phyloP scores from a whole-genome alignment of 1,284 basidiomycete species.

The Agroathelia rolfsii region DNA sequence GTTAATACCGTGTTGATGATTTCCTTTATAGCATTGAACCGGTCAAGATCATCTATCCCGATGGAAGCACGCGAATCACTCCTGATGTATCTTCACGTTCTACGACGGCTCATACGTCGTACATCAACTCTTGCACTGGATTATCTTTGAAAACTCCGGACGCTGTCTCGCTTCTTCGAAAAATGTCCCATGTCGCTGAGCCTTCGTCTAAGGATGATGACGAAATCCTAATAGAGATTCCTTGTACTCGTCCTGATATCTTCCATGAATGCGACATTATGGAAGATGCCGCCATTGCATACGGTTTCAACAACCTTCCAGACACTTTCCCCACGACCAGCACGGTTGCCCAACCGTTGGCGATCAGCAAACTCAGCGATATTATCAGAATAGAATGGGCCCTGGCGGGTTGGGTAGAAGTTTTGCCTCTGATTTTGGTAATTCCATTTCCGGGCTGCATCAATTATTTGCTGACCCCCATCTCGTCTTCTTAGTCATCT shows the following conservation, averaged over 20 bases:
- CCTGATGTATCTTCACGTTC: constrained; percentile 72
- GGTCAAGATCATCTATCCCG: constrained; percentile 71
- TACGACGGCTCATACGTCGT: constrained; percentile 75
- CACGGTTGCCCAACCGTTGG: constrained; percentile 88
- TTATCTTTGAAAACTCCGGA: constrained; percentile 57
- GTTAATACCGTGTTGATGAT: constrained; percentile 5
- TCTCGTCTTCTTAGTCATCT: constrained; percentile 58
- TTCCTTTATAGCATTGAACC: constrained; percentile 71
- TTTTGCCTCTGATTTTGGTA: constrained; percentile 88
- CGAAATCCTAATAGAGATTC: constrained; percentile 70
- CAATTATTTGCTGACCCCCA: constrained; percentile 3
- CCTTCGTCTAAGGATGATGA: constrained; percentile 38
- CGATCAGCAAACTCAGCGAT: constrained; percentile 87
- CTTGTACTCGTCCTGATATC: constrained; percentile 91
- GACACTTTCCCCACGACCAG: constrained; percentile 89
- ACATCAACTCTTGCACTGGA: constrained; percentile 94
- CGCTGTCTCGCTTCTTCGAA: constrained; percentile 56
- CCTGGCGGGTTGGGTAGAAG: constrained; percentile 92
- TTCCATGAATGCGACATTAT: constrained; percentile 97
- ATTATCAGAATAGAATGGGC: constrained; percentile 88
- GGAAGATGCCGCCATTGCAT: constrained; percentile 97
- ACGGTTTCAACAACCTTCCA: constrained; percentile 95
- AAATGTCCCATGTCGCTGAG: constrained; percentile 62
- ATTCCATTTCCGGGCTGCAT: constrained; percentile 14
- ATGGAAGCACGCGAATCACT: constrained; percentile 69